These are phyloP conservation scores for Elaphomyces granulatus DNA, from an alignment of 495 filamentous ascomycete species.

Conservation along the genomic window DNA sequence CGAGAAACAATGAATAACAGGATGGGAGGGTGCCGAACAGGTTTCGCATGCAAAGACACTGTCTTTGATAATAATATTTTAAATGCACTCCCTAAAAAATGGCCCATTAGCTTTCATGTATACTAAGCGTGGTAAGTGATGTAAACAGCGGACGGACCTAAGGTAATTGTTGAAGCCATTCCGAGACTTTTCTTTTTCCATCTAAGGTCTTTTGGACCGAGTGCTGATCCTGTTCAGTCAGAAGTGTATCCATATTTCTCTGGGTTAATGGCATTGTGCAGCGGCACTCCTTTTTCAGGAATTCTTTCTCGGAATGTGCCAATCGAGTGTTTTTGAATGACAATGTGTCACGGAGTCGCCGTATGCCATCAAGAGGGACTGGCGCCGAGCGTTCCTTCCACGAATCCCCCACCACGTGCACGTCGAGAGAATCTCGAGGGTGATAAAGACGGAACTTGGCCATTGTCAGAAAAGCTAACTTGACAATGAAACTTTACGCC, in stretches of 20 bases:
- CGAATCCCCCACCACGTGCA: background rate
- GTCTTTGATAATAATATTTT: no score
- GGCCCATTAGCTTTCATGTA: no score
- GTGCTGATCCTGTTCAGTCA: conserved; percentile 26
- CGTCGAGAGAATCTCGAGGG: no score
- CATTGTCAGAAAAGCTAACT: no score
- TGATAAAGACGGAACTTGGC: no score
- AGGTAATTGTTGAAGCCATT: conserved; percentile 54
- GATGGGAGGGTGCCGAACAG: no score
- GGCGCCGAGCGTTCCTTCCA: background rate
- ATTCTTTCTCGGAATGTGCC: conserved; percentile 26
- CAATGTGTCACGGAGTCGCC: conserved; percentile 25
- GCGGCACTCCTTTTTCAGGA: conserved; percentile 27
- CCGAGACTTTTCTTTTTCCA: conserved; percentile 48
- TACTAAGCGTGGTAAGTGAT: no score
- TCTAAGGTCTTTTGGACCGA: conserved; percentile 46
- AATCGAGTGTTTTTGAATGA: conserved; percentile 21
- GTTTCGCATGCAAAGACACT: no score
- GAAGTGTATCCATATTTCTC: conserved; percentile 31
- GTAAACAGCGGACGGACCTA: no score
- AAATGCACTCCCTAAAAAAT: no score
- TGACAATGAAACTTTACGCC: no score
- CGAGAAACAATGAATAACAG: no score
- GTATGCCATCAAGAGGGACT: conserved; percentile 15
- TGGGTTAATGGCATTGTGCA: conserved; percentile 30